Percentiles rank a stretch among this genome's conserved stretches.
These are phyloP conservation scores for Mycena chlorophos DNA, from an alignment of 768 basidiomycete species.

Conservation along the genomic window DNA sequence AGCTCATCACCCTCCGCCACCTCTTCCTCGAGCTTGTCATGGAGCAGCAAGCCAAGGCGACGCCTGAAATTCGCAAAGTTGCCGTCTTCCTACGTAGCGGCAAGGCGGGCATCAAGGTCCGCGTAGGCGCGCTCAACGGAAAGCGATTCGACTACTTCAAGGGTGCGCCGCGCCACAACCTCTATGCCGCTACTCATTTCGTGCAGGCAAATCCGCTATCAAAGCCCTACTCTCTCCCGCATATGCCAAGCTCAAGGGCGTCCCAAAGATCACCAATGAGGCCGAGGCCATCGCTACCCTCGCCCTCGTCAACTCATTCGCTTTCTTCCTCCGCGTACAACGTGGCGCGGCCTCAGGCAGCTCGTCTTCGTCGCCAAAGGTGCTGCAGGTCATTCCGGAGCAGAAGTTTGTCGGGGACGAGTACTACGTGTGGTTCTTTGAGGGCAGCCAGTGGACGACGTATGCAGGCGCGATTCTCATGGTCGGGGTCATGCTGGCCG, in stretches of 20 bases:
- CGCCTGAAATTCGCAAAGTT: conserved; percentile 76
- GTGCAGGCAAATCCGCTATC: conserved; percentile 84
- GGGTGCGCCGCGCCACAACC: conserved; percentile 51
- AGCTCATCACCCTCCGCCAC: not conserved
- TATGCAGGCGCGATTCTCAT: conserved; percentile 88
- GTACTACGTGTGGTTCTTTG: conserved; percentile 97
- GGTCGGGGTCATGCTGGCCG: conserved; percentile 92
- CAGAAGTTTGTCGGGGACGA: conserved; percentile 76
- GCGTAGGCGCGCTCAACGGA: conserved; percentile 88
- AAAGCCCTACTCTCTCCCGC: conserved; percentile 91
- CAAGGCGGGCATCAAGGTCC: conserved; percentile 83
- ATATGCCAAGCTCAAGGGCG: conserved; percentile 85
- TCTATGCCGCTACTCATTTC: not conserved
- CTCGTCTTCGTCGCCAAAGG: conserved; percentile 74
- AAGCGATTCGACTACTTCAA: conserved; percentile 98
- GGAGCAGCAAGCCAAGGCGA: conserved; percentile 80
- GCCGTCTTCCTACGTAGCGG: conserved; percentile 86
- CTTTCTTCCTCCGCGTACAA: conserved; percentile 92
- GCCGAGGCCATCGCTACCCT: conserved; percentile 72
- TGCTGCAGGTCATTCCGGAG: conserved; percentile 76
- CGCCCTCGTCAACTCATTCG: conserved; percentile 69
- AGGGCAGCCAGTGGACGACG: conserved; percentile 90
- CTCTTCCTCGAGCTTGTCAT: conserved; percentile 26
- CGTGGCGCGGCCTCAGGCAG: conserved; percentile 67
- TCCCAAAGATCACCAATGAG: conserved; percentile 72